Evolutionary conservation across 2,329 filamentous ascomycete genomes (phyloP), one percentile per base, ranked within the genome.

Genomic region (Colletotrichum falcatum): DNA sequence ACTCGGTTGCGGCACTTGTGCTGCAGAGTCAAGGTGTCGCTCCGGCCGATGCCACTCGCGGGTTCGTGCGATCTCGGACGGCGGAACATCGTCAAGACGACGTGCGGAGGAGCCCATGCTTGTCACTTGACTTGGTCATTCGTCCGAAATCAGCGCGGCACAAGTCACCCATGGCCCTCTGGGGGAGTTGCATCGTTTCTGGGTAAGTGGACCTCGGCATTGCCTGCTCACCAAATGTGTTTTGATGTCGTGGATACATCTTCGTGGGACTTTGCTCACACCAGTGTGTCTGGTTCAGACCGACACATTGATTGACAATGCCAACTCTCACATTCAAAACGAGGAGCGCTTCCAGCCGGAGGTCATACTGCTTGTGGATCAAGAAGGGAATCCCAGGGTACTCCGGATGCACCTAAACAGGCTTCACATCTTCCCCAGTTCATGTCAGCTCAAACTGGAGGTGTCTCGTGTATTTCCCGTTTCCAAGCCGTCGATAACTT

Each of bases 101-200:
- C 54, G 9, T 68, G 64, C 53, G 64, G 59, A 63, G 64, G 59
- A 61, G 28, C 8, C 59, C 58, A 30, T 30, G 46, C 26, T 35
- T 63, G 46, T 49, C 64, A 55, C 30, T 53, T 59, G 56, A 58
- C 2, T 30, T 67, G 20, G 59, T 61, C 37, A 49, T 63, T 62
- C 64, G 58, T 59, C 44, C 37, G 64, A 67, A 59, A 23, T n/a
- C n/a, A 28, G 20, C 26, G n/a, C 5, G 11, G 35, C 18, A 20
- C 30, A 35, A 18, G 2, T 7, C 12, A 5, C 8, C 3, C 3
- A 3, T 23, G 9, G n/a, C 20, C 12, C 11, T n/a, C n/a, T 35
- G 3, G 26, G 11, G 8, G 6, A 5, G 2, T 3, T 5, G 8
- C 12, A n/a, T 18, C 3, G 7, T 56, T 7, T 2, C n/a, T n/a